Evolutionary conservation across 1,139 yeast species (phyloP), one percentile per base, ranked within the genome.

Genomic region (Lodderomyces orthopsilosis): DNA sequence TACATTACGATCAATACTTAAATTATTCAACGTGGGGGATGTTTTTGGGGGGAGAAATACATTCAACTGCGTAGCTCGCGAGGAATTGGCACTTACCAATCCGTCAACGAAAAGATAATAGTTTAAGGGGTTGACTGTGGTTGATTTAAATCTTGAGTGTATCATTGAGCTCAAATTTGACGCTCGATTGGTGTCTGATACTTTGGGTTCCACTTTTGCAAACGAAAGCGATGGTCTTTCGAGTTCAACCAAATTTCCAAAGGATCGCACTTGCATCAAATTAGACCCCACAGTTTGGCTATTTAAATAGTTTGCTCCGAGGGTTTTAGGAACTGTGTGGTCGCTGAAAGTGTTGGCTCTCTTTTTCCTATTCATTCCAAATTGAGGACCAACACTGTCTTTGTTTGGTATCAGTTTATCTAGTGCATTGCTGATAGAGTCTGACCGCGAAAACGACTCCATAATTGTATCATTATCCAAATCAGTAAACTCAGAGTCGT

Each of bases 61-160:
- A 49, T 68, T 70, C 7, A 47, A 54, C 6, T 35, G 60, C 51
- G 49, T 72, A 60, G 44, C 56, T 45, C 50, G 57, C 44, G 43
- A 52, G 46, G 15, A 62, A 1, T 70, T 70, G n/a, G 66, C 45
- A n/a, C 45, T 46, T 12, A 48, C 42, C 4, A 50, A 50, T 0
- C 62, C 53, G 23, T 55, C 59, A 4, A 74, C 87, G 59, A 77
- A 80, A 4, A 72, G 57, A 55, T 75, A 85, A 49, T 71, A 79
- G 13, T 71, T 74, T 41, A 84, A 61, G 0, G 85, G 82, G 47
- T 80, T 75, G 3, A 60, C 62, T 18, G 67, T 65, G 6, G 68
- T 63, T 2, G 68, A 59, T 41, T 58, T 65, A 42, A 55, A 60
- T 45, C 67, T 66, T 43, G 61, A 65, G 51, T 54, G 67, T 30